phyloP scores from a whole-genome alignment of 31 red algal genomes.

The Asparagopsis taxiformis region DNA sequence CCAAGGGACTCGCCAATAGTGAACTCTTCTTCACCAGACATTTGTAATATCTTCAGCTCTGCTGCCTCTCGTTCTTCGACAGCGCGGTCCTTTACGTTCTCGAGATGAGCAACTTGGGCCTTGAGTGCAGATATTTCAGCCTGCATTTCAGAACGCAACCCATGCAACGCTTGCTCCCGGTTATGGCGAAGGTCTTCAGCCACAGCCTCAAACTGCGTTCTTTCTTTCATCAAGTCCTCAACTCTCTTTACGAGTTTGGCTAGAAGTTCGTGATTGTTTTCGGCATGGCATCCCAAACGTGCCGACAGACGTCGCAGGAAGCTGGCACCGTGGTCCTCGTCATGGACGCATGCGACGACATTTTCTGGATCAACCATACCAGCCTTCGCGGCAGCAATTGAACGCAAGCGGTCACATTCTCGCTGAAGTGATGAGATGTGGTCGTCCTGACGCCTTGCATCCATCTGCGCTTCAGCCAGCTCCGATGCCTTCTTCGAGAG shows the following conservation, averaged over 20 bases:
- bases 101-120: conserved; percentile 38
- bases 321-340: neutral
- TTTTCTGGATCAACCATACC: neutral
- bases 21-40: conserved; percentile 46
- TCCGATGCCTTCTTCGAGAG: conserved; percentile 24
- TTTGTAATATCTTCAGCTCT: conserved; percentile 23
- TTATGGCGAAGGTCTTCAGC: conserved; percentile 18
- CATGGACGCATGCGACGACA: neutral
- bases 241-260: conserved; percentile 39
- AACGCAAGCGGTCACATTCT: conserved; percentile 22
- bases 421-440: conserved; percentile 12
- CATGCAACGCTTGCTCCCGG: conserved; percentile 23
- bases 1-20: conserved; percentile 36
- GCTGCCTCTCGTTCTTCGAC: conserved; percentile 30
- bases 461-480: conserved; percentile 18
- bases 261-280: conserved; percentile 31
- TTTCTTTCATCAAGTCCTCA: conserved; percentile 32
- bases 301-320: conserved; percentile 62
- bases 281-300: conserved; percentile 29
- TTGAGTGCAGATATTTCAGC: conserved; percentile 60
- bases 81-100: conserved; percentile 46
- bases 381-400: conserved; percentile 14
- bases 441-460: conserved; percentile 11
- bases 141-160: conserved; percentile 50
- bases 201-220: conserved; percentile 29